phyloP scores from a whole-genome alignment of 1,284 basidiomycete genomes.

The Peniophora sp. region DNA sequence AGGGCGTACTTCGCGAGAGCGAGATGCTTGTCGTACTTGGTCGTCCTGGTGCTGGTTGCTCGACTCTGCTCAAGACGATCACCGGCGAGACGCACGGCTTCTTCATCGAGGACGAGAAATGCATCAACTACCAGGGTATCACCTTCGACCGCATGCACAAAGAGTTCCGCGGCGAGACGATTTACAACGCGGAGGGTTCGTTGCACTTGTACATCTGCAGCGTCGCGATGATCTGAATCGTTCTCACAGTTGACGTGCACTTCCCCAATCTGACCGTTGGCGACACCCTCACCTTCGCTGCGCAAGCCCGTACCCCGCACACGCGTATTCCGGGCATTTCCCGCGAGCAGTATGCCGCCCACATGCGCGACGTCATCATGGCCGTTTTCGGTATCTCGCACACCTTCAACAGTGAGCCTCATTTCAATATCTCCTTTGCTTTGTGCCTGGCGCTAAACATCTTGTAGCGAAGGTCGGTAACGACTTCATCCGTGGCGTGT shows the following conservation, averaged over 20 bases:
- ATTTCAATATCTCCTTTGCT: conserved; percentile 6
- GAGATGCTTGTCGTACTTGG: conserved; percentile 54
- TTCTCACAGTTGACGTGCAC: neutral
- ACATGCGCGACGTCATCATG: conserved; percentile 30
- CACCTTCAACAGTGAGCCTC: conserved; percentile 39
- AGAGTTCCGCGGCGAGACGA: conserved; percentile 15
- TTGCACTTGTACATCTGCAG: conserved; percentile 47
- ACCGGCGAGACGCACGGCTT: conserved; percentile 42
- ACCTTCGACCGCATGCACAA: conserved; percentile 36
- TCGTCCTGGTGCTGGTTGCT: conserved; percentile 44
- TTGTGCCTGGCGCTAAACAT: conserved; percentile 33
- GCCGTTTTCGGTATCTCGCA: conserved; percentile 54
- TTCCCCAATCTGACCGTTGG: conserved; percentile 31
- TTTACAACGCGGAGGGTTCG: conserved; percentile 31
- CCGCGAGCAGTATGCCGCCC: neutral
- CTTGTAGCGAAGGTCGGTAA: conserved; percentile 35
- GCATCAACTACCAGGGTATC: conserved; percentile 50
- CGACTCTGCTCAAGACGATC: conserved; percentile 48
- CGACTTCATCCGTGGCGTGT: conserved; percentile 51
- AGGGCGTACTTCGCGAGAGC: conserved; percentile 23
- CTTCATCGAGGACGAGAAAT: conserved; percentile 31
- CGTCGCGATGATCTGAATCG: neutral
- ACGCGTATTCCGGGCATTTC: conserved; percentile 3
- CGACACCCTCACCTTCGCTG: conserved; percentile 45
- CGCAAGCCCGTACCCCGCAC: conserved; percentile 24